A percentile compares a stretch with the other conserved stretches of the same genome.
These are phyloP conservation scores for Tephrocybe sp. DNA, from an alignment of 768 basidiomycete species.

Conservation along the genomic window DNA sequence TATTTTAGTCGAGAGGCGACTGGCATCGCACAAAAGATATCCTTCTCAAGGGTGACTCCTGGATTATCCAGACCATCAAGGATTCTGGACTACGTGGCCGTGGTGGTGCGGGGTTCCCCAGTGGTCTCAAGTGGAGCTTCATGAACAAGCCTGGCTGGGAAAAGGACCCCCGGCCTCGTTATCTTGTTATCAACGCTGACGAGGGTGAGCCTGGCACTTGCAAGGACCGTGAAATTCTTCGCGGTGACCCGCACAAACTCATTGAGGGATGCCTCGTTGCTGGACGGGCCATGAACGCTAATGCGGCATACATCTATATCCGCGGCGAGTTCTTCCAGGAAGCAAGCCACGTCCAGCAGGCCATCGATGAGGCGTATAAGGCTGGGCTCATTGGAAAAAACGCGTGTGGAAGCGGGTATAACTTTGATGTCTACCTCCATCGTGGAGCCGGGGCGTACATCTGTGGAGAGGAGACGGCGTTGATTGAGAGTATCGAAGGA, in stretches of 20 bases:
- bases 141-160: constrained; percentile 99
- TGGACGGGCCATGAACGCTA: constrained; percentile 96
- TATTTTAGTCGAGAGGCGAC: constrained; percentile 80
- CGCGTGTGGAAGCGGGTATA: constrained; percentile 89
- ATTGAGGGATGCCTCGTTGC: constrained; percentile 98
- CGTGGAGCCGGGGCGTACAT: constrained; percentile 98
- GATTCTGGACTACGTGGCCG: constrained; percentile 94
- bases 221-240: constrained; percentile 97
- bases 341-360: constrained; percentile 90
- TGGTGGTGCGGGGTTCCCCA: constrained; percentile 96
- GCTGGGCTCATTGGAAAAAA: constrained; percentile 87
- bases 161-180: constrained; percentile 91
- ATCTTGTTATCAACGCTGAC: constrained; percentile 97
- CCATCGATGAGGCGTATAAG: constrained; percentile 93
- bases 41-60: constrained; percentile 89
- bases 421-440: constrained; percentile 98
- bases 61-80: constrained; percentile 97
- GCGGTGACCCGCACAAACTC: constrained; percentile 98
- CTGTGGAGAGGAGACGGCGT: constrained; percentile 96
- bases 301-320: constrained; percentile 98
- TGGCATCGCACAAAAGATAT: constrained; percentile 99
- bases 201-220: constrained; percentile 99
- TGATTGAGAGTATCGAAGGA: constrained; percentile 96
- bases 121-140: constrained; percentile 95
- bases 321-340: constrained; percentile 98